Percentiles rank a stretch among this genome's conserved stretches.
Evolutionary conservation across 192 early-diverging fungal genomes (phyloP).

Genomic region (Coemansia sp.): DNA sequence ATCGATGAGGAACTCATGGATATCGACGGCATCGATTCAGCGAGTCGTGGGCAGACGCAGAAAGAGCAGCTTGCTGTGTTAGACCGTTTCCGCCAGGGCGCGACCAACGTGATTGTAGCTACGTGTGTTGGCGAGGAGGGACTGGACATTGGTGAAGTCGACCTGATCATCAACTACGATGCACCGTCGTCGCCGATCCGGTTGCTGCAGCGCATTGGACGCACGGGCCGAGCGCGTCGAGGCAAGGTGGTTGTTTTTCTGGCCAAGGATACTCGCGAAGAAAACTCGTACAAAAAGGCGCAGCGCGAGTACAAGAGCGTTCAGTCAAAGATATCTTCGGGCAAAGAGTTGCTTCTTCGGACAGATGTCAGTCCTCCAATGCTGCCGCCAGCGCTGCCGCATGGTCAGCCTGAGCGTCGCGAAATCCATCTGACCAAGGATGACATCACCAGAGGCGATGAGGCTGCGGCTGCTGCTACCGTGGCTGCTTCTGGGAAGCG

Average conservation of each 20-base stretch:
- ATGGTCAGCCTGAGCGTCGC: conserved; percentile 21
- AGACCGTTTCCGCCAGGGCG: conserved; percentile 71
- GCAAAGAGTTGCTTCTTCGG: conserved; percentile 35
- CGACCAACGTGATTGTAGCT: conserved; percentile 84
- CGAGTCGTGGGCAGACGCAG: conserved; percentile 77
- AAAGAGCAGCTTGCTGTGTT: conserved; percentile 83
- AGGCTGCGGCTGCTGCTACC: not conserved
- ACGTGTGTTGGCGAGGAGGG: conserved; percentile 96
- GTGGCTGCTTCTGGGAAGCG: not conserved
- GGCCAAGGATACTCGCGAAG: conserved; percentile 52
- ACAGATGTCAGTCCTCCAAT: conserved; percentile 51
- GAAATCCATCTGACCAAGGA: conserved; percentile 38
- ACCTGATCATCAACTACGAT: conserved; percentile 91
- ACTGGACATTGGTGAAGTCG: conserved; percentile 93
- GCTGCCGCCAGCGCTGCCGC: conserved; percentile 38
- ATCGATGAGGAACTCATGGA: conserved; percentile 18
- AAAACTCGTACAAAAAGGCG: conserved; percentile 51
- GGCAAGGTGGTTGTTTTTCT: conserved; percentile 54
- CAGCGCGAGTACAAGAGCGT: conserved; percentile 55
- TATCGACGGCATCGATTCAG: conserved; percentile 18
- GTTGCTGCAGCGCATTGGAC: conserved; percentile 54
- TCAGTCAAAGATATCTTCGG: conserved; percentile 44
- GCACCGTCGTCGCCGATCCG: conserved; percentile 54
- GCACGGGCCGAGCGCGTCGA: conserved; percentile 52
- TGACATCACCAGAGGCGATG: conserved; percentile 15